Evolutionary conservation across 176 grass and related monocot genomes (phyloP), one percentile per base, ranked within the genome.

Genomic region (Dendrocalamus sinicus): DNA sequence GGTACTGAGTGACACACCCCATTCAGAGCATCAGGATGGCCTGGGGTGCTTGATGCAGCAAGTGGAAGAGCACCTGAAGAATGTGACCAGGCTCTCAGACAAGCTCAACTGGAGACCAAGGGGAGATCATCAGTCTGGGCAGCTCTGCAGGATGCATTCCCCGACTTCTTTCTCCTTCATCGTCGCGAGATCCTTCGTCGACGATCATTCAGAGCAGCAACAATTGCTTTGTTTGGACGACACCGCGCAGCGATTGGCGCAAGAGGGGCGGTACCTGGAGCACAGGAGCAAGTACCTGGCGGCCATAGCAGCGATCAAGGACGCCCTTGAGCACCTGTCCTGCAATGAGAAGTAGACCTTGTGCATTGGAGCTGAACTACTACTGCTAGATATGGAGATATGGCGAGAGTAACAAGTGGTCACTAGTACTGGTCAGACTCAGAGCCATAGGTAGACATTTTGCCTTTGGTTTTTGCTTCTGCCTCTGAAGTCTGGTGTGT

Each of bases 31-130:
- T 0, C 86, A 85, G 1, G 67, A 78, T 16, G 73, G 93, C 62
- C 39, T 92, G 19, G 86, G 93, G n/a, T 69, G 5, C 9, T 71
- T 99, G 64, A 73, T 88, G 60, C 60, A 81, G 81, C 86, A 88
- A 78, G 93, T 95, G 45, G 90, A 99, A 39, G 62, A 81, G 48
- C 86, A 84, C 60, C 73, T 96, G 39, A 79, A 83, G 53, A 91
- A 96, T 52, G 90, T 96, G 71, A 81, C 88, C 40, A 72, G 79
- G 81, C 88, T 99, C n/a, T 96, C 96, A 20, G 88, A 91, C 19
- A 91, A 94, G 32, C 88, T 99, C 67, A 87, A 83, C 55, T 80
- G 51, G 62, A 87, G 88, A 65, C 84, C 28, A 5, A 15, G 45
- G 65, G 62, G 53, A 7, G 72, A 81, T 30, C 80, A 41, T 26